phyloP scores from a whole-genome alignment of 768 basidiomycete genomes.

The Naganishia antarctica region DNA sequence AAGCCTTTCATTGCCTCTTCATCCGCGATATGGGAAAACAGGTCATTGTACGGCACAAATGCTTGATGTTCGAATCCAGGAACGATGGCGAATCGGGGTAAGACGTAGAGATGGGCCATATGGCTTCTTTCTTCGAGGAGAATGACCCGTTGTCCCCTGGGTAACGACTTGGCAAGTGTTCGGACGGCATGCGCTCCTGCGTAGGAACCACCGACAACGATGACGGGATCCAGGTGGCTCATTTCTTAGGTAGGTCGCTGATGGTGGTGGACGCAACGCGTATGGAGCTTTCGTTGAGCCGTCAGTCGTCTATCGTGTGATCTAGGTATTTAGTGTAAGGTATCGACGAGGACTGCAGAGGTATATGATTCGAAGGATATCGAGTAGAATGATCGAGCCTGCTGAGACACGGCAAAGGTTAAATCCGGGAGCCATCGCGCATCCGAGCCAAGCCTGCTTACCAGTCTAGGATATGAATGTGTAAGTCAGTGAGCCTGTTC shows the following conservation, averaged over 20 bases:
- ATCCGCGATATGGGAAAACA: slow-evolving; percentile 25
- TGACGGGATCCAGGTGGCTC: slow-evolving; percentile 22
- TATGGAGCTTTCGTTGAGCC: not conserved
- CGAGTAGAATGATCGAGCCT: too few relatives aligned
- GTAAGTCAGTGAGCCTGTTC: too few relatives aligned
- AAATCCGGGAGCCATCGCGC: too few relatives aligned
- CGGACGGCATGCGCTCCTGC: slow-evolving; percentile 27
- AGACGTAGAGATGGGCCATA: slow-evolving; percentile 28
- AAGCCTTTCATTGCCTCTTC: slow-evolving; percentile 24
- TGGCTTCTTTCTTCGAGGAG: slow-evolving; percentile 28
- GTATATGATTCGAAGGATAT: too few relatives aligned
- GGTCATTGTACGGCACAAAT: slow-evolving; percentile 43
- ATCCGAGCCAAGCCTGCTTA: too few relatives aligned
- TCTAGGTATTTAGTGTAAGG: too few relatives aligned
- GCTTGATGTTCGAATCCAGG: slow-evolving; percentile 39
- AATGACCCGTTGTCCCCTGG: slow-evolving; percentile 20
- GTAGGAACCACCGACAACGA: slow-evolving; percentile 30
- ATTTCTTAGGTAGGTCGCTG: not conserved
- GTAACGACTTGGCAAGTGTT: slow-evolving; percentile 20
- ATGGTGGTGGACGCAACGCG: not conserved
- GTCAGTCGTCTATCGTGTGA: too few relatives aligned
- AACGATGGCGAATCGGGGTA: slow-evolving; percentile 43
- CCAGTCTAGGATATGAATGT: too few relatives aligned
- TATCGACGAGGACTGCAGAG: too few relatives aligned
- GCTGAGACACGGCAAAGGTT: too few relatives aligned